phyloP scores from a whole-genome alignment of 169 alveolate genomes.

The Plasmodium inui region DNA sequence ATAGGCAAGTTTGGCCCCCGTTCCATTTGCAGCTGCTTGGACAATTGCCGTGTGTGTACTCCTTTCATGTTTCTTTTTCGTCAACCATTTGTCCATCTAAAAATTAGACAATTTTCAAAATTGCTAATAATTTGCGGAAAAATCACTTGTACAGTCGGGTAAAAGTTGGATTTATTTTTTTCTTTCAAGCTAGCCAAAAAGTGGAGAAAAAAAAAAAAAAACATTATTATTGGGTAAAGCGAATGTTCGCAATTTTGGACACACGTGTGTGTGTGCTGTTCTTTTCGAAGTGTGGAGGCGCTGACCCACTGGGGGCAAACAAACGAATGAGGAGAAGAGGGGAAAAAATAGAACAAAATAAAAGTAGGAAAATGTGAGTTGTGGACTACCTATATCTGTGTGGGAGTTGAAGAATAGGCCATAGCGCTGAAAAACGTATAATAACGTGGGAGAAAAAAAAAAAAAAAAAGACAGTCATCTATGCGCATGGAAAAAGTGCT shows the following conservation, averaged over 20 bases:
- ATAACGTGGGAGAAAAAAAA: not conserved
- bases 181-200: not conserved
- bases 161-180: too few species aligned
- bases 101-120: not conserved
- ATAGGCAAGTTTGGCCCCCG: not conserved
- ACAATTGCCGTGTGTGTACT: not conserved
- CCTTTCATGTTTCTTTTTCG: too few species aligned
- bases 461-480: not conserved
- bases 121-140: not conserved
- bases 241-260: not conserved
- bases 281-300: not conserved
- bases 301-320: not conserved
- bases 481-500: not conserved
- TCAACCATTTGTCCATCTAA: not conserved
- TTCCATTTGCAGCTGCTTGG: not conserved
- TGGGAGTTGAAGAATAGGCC: not conserved
- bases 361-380: not conserved
- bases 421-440: not conserved
- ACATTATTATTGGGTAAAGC: too few species aligned
- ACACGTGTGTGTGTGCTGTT: not conserved
- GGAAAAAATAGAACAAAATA: not conserved
- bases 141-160: not conserved
- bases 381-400: not conserved
- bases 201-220: not conserved
- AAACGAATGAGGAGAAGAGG: not conserved